Evolutionary conservation across 139 green algal species (phyloP).

Genomic region (Micractinium sp.): DNA sequence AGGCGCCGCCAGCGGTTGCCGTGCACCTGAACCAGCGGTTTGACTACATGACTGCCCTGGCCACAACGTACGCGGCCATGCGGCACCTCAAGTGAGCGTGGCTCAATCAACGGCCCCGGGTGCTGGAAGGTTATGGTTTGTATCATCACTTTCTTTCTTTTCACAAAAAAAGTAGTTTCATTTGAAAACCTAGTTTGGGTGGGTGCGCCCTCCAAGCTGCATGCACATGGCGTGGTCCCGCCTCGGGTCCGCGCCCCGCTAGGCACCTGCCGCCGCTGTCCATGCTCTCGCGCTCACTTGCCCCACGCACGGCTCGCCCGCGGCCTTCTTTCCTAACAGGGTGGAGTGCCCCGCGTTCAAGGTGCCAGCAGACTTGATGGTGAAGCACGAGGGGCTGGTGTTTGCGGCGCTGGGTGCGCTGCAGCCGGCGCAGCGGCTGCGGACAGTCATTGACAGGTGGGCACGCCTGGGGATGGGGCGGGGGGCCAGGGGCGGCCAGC

Average conservation of each 20-base stretch:
- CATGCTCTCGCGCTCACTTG: too few relatives aligned
- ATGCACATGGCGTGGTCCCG: too few relatives aligned
- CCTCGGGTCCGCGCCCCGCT: too few relatives aligned
- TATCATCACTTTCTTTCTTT: too few relatives aligned
- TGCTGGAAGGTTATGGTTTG: too few relatives aligned
- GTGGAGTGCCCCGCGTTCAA: neutral
- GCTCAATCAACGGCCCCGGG: too few relatives aligned
- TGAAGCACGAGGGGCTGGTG: conserved; percentile 6
- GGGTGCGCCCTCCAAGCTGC: too few relatives aligned
- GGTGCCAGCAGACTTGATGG: neutral
- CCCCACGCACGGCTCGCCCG: too few relatives aligned
- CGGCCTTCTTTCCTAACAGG: neutral
- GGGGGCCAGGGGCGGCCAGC: neutral
- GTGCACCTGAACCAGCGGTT: neutral
- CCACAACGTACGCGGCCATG: neutral
- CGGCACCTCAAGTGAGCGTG: neutral
- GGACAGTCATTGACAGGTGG: neutral
- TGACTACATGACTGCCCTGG: neutral
- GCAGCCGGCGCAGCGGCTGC: neutral
- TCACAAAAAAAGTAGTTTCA: too few relatives aligned
- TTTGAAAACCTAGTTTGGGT: too few relatives aligned
- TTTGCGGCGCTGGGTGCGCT: neutral
- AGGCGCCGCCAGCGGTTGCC: neutral
- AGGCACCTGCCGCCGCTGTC: too few relatives aligned
- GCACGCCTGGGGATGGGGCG: neutral